A percentile compares a stretch with the other conserved stretches of the same genome.
Conservation (phyloP, 805 yeast genomes). For the Wickerhamiella australiensis region DNA sequence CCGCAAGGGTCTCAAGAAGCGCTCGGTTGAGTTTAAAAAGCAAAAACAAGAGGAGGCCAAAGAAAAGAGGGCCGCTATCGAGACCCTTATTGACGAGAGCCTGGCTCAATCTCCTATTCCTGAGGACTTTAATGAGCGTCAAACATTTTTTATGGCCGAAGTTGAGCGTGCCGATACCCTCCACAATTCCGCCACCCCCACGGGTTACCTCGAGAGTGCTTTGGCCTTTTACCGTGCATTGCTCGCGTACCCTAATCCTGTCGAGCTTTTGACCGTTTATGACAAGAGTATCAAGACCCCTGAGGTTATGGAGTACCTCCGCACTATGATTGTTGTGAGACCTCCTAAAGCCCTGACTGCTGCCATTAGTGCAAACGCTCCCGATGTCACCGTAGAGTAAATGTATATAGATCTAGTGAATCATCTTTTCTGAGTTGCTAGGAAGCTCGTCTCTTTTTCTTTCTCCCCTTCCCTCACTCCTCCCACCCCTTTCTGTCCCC, state of each 20-base stretch:
- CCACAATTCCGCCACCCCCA: conserved; percentile 49
- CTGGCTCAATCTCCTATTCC: conserved; percentile 68
- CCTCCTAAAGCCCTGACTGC: conserved; percentile 70
- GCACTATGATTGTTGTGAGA: conserved; percentile 77
- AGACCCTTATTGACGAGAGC: conserved; percentile 50
- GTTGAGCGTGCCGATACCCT: conserved; percentile 79
- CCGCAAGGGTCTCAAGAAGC: conserved; percentile 60
- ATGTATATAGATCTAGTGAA: conserved; percentile 12
- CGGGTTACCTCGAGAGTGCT: conserved; percentile 59
- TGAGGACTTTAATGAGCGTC: conserved; percentile 52
- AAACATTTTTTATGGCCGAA: conserved; percentile 67
- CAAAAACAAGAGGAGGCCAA: conserved; percentile 44
- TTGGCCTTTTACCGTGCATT: conserved; percentile 86
- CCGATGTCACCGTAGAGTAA: conserved; percentile 13
- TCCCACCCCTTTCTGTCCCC: too few relatives aligned
- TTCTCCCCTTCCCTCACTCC: not conserved
- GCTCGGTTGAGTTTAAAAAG: conserved; percentile 49
- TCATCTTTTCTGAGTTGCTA: too few relatives aligned
- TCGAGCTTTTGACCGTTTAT: conserved; percentile 77
- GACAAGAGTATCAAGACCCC: conserved; percentile 78
- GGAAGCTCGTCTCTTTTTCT: too few relatives aligned
- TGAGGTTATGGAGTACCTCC: conserved; percentile 61
- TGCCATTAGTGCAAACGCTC: conserved; percentile 41
- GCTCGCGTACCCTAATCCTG: conserved; percentile 87
- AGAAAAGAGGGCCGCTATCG: conserved; percentile 43